These are phyloP conservation scores for Cicer chorassanicum DNA, from an alignment of 306 rosid genomes.

Conservation along the genomic window DNA sequence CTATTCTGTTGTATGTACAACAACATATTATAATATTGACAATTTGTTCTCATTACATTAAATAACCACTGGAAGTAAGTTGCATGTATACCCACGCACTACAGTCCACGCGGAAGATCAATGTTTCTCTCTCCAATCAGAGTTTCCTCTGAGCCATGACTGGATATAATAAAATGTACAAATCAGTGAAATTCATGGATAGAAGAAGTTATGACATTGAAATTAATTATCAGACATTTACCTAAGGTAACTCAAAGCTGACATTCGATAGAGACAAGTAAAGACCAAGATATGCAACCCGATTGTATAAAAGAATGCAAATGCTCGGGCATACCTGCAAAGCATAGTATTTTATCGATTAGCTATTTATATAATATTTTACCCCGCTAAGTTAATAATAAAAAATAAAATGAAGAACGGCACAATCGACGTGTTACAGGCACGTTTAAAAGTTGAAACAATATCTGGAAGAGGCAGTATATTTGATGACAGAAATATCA, in stretches of 20 bases:
- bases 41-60: conserved; percentile 23
- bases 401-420: no score
- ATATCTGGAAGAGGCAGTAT: background rate
- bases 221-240: conserved; percentile 38
- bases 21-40: conserved; percentile 12
- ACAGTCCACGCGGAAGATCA: conserved; percentile 67
- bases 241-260: conserved; percentile 92
- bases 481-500: no score
- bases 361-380: conserved; percentile 11
- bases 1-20: conserved; percentile 17
- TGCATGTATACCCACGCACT: conserved; percentile 31
- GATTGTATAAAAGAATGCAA: conserved; percentile 94
- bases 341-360: conserved; percentile 26
- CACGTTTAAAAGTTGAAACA: background rate
- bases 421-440: background rate
- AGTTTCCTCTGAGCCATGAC: conserved; percentile 74
- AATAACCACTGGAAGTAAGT: conserved; percentile 31
- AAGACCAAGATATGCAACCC: conserved; percentile 90
- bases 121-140: conserved; percentile 55
- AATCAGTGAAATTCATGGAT: conserved; percentile 23
- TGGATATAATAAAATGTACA: conserved; percentile 45
- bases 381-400: background rate
- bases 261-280: conserved; percentile 96
- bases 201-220: conserved; percentile 1
- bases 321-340: conserved; percentile 91